Base-by-base conservation (phyloP, 2,329 filamentous ascomycete species). In the Intubia oerlemansii region DNA sequence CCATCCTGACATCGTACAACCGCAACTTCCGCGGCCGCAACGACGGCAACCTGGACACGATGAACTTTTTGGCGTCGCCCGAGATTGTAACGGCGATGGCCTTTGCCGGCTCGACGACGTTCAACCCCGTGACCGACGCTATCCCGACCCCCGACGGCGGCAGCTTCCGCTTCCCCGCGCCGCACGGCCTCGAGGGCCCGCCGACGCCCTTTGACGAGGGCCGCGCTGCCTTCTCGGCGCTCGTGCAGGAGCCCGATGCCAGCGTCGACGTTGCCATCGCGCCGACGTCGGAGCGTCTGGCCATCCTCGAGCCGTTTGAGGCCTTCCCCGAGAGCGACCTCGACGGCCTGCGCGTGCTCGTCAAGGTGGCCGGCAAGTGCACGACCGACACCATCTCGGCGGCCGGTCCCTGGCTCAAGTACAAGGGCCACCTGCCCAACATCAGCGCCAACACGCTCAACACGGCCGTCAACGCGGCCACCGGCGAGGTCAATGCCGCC, bases 381-480 rank as follows among this genome's bases (percentile, higher is more conserved):
- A 98, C 88, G 32, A 98, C 88, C 24, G 88, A 98, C 54, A 95
- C 88, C 42, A 98, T 98, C 53, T 95, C 84, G 21, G 85, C 85
- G 19, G 85, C 85, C 1, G 85, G 85, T 5, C 85, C 85, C 11
- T 95, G 85, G 85, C 68, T 98, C 41, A 95, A 95, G 56, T 98
- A 95, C 69, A 95, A 95, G 62, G 88, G 88, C 37, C 88, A 98
- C 53, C 68, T 98, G 37, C 81, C 88, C 50, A 98, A 98, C 60
- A 98, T 98, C 51, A 78, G 74, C 41, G 81, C 81, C 47, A 98
- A 98, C 65, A 98, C 88, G 3, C 69, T 98, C 39, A 93, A 93
- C 54, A 88, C 82, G 30, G 88, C 88, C 34, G 64, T 84, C 47
- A 93, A 93, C 51, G 82, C 78, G 24, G 80, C 79, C 36, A 98